These are phyloP conservation scores for Kodamaea jinghongensis DNA, from an alignment of 805 yeast species.

Conservation along the genomic window DNA sequence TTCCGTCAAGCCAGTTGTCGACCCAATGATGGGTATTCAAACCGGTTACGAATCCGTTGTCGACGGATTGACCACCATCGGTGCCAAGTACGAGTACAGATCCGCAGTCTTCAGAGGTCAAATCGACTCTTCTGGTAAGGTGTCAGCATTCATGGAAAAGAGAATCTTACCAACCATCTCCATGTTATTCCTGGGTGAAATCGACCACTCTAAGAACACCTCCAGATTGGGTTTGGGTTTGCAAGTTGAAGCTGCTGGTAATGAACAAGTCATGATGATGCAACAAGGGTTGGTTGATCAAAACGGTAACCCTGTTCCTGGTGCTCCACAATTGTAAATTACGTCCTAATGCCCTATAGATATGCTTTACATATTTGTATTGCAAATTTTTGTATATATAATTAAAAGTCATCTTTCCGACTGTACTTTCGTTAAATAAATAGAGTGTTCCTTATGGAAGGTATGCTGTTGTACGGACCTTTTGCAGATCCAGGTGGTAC, in stretches of 20 bases:
- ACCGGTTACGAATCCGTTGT: constrained; percentile 80
- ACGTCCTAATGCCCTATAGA: not conserved
- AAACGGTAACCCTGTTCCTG: constrained; percentile 82
- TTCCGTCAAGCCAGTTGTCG: constrained; percentile 67
- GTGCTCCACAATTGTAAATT: constrained; percentile 57
- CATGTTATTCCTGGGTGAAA: constrained; percentile 84
- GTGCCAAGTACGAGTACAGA: constrained; percentile 97
- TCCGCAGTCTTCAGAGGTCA: constrained; percentile 95
- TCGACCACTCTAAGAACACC: constrained; percentile 72
- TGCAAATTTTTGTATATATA: no score
- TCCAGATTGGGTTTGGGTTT: constrained; percentile 90
- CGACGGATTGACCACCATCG: constrained; percentile 90
- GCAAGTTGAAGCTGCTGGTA: constrained; percentile 93
- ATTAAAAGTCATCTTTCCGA: no score
- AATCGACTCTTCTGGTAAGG: constrained; percentile 87
- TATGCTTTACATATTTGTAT: not conserved
- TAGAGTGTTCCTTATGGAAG: constrained; percentile 2
- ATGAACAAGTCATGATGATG: constrained; percentile 88
- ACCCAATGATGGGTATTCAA: constrained; percentile 73
- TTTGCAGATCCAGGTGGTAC: no score
- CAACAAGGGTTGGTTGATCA: constrained; percentile 83
- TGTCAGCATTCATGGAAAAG: constrained; percentile 86
- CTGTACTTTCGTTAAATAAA: not conserved
- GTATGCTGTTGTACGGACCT: no score
- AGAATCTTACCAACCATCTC: constrained; percentile 90